A percentile compares a stretch with the other conserved stretches of the same genome.
These are phyloP conservation scores for Populus simonii DNA, from an alignment of 345 rosid species.

Conservation along the genomic window DNA sequence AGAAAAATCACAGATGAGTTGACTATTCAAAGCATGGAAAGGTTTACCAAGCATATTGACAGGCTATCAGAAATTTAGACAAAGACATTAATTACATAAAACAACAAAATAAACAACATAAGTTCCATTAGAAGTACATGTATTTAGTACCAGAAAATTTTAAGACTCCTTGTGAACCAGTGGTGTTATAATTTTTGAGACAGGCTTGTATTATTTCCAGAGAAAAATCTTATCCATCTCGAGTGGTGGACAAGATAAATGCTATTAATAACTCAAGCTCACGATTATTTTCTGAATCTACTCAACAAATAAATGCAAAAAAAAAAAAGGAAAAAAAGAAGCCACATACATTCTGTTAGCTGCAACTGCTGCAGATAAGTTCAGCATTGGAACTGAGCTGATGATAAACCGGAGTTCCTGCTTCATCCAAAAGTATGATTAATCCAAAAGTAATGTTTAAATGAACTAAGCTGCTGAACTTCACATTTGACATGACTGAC, in stretches of 20 bases:
- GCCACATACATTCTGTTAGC: constrained; percentile 76
- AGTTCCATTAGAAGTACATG: background rate
- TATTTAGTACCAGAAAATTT: background rate
- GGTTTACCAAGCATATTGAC: background rate
- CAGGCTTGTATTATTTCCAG: background rate
- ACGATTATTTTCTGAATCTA: background rate
- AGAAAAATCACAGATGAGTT: background rate
- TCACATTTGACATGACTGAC: constrained; percentile 33
- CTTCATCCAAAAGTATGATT: constrained; percentile 19
- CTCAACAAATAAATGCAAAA: background rate
- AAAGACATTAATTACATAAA: background rate
- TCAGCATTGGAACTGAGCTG: constrained; percentile 86
- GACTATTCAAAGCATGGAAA: background rate
- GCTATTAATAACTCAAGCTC: no score
- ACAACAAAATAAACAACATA: background rate
- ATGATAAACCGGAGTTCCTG: constrained; percentile 97
- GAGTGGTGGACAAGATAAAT: no score
- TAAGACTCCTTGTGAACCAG: background rate
- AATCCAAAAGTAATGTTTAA: background rate
- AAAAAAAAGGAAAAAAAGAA: background rate
- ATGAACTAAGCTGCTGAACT: constrained; percentile 22
- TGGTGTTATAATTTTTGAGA: background rate
- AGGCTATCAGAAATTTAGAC: background rate
- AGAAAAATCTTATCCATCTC: no score
- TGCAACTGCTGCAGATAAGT: constrained; percentile 89